A percentile compares a stretch with the other conserved stretches of the same genome.
These are phyloP conservation scores for Apiotrichum domesticum DNA, from an alignment of 1,284 basidiomycete genomes.

Conservation along the genomic window DNA sequence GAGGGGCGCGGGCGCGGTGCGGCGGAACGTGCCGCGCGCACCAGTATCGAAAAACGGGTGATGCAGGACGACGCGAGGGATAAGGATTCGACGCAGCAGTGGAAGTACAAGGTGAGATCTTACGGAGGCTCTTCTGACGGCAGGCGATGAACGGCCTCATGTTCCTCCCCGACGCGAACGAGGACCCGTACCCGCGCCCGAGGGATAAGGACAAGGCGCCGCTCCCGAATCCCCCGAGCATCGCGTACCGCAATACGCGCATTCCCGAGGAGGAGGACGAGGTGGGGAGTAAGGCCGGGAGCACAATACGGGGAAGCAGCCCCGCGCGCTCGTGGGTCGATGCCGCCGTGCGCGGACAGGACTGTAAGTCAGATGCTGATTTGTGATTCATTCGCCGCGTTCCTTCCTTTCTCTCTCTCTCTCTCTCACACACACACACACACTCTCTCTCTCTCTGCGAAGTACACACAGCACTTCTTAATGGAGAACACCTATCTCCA, in stretches of 20 bases:
- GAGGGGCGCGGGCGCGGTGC: constrained; percentile 34
- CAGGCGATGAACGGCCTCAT: constrained; percentile 66
- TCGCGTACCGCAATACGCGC: constrained; percentile 73
- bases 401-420: too few relatives aligned
- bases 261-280: constrained; percentile 58
- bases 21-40: constrained; percentile 25
- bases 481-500: too few relatives aligned
- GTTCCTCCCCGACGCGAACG: constrained; percentile 84
- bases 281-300: constrained; percentile 46
- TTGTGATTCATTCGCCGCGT: too few relatives aligned
- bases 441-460: too few relatives aligned
- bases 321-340: constrained; percentile 80
- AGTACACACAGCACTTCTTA: too few relatives aligned
- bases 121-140: constrained; percentile 1
- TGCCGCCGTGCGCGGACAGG: constrained; percentile 72
- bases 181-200: constrained; percentile 57
- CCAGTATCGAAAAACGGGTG: constrained; percentile 49
- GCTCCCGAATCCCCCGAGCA: constrained; percentile 54
- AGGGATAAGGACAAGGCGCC: not conserved
- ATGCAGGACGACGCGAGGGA: constrained; percentile 59
- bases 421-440: too few relatives aligned
- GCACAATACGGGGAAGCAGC: constrained; percentile 58
- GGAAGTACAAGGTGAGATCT: constrained; percentile 72
- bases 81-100: constrained; percentile 59
- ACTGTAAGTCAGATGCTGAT: constrained; percentile 37